Base-by-base conservation (phyloP, 306 rosid genomes). In the Amphicarpaea edgeworthii region DNA sequence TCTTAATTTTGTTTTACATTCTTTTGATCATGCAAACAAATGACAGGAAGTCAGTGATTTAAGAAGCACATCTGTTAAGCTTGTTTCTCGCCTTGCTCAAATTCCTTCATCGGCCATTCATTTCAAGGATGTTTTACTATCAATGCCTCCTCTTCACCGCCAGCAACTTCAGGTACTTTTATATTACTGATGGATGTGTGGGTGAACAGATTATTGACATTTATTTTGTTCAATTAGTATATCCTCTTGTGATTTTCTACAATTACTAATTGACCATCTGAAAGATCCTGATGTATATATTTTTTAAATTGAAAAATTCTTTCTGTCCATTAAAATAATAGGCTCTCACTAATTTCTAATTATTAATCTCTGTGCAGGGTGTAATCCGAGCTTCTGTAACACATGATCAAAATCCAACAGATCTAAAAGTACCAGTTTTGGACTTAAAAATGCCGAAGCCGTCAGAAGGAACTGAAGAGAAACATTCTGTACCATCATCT, bases 31-130 rank as follows among this genome's bases (percentile, higher is more conserved):
- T 82, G 75, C 49, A 15, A 81, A 42, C 43, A 38, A 76, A 71
- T 75, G 79, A 69, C 93, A 95, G 98, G 97, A 89, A 77, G 85
- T 84, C 17, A 82, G 67, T 61, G 94, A 89, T 79, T 79, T 95
- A 77, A 92, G 87, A 84, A 89, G 83, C 82, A 86, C 87, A 16
- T 79, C 97, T 15, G 46, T 89, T 77, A 87, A 81, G 86, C 90
- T 95, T 76, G 98, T 95, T 76, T 92, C 98, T 80, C 97, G 86
- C 79, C 89, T 92, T 81, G 97, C 97, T 60, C 98, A 90, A 88
- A 76, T 95, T 79, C 97, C 96, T 85, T 85, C 97, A 24, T 90
- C 96, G 2, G 97, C 98, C 26, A 77, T 84, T 70, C 85, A 83
- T 86, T 95, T 95, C 90, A 95, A 84, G 91, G 93, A 95, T 67